Evolutionary conservation across 257 asterid species (phyloP).

Genomic region (Haberlea rhodopensis): DNA sequence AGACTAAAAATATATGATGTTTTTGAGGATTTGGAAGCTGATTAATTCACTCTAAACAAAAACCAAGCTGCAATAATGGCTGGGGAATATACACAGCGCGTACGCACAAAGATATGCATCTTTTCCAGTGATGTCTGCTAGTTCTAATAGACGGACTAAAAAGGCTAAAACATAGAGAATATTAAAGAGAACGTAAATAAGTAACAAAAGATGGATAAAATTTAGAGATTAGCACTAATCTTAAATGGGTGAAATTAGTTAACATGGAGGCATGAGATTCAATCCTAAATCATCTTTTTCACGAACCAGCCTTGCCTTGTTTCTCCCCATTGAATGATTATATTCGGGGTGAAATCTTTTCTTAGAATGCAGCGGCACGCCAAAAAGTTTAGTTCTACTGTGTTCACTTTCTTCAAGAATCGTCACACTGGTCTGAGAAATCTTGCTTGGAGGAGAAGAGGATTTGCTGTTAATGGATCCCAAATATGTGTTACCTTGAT

Average conservation of each 20-base stretch:
- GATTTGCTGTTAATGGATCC: constrained; percentile 13
- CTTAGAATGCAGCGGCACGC: constrained; percentile 73
- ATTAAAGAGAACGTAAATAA: not conserved
- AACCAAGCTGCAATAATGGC: constrained; percentile 46
- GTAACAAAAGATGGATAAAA: not conserved
- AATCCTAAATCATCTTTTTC: constrained; percentile 72
- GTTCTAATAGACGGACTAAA: constrained; percentile 17
- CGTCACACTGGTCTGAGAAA: constrained; percentile 45
- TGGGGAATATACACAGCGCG: constrained; percentile 24
- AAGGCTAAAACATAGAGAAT: not conserved
- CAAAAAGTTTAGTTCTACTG: constrained; percentile 62
- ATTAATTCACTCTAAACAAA: constrained; percentile 33
- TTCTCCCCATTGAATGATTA: constrained; percentile 42
- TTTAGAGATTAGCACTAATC: constrained; percentile 10
- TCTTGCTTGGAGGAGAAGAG: constrained; percentile 32
- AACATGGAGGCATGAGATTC: constrained; percentile 83
- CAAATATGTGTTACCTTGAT: too few species aligned
- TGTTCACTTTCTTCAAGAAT: constrained; percentile 37
- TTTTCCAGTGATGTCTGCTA: constrained; percentile 21
- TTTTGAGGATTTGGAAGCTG: constrained; percentile 30
- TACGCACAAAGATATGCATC: constrained; percentile 24
- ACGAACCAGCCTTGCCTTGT: constrained; percentile 63
- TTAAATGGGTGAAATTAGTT: constrained; percentile 22
- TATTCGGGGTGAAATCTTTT: constrained; percentile 68
- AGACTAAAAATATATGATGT: constrained; percentile 2